Base-by-base conservation (phyloP, 768 basidiomycete species). In the Nidularia pulvinata region DNA sequence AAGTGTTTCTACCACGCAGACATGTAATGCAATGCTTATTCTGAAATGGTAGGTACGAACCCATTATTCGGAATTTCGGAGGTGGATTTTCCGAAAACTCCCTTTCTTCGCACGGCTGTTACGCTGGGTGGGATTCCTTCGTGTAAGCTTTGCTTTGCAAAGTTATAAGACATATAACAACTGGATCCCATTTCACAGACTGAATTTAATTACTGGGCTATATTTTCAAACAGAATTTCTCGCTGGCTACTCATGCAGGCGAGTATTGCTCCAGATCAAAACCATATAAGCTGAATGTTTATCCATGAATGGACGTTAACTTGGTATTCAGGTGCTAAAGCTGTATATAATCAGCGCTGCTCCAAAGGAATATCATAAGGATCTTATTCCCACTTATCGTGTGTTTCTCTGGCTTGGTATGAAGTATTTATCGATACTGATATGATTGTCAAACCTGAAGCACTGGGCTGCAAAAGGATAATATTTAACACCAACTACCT, bases 401-500 rank as follows among this genome's bases (percentile, higher is more conserved):
- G 55, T 49, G 74, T 55, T 7, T 19, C 16, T 33, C 32, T 5
- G 7, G 3, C 44, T 7, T 33, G 10, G 13, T 4, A n/a, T 35
- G 5, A 16, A 14, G 16, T 7, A 34, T 35, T 5, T n/a, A n/a
- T 50, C 13, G 11, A 32, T 7, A 9, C 14, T 22, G 6, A 13
- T 49, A 9, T 51, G 10, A 43, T 14, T 13, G 13, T 33, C 14
- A 7, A 7, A 37, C 46, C 14, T 36, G 6, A 48, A 83, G 80
- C 69, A 30, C 61, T 75, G 37, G 83, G 83, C 1, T 85, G 83
- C 59, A 83, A 80, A 62, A 79, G 84, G 13, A 59, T 82, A 10
- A 68, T 85, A 5, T 68, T 78, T 51, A 79, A 85, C 58, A 69
- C 76, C 0, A 69, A 70, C 14, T 85, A 76, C 58, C 70, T 84